Conservation (phyloP, 768 basidiomycete species). For the Symmetrospora coprosmae region DNA sequence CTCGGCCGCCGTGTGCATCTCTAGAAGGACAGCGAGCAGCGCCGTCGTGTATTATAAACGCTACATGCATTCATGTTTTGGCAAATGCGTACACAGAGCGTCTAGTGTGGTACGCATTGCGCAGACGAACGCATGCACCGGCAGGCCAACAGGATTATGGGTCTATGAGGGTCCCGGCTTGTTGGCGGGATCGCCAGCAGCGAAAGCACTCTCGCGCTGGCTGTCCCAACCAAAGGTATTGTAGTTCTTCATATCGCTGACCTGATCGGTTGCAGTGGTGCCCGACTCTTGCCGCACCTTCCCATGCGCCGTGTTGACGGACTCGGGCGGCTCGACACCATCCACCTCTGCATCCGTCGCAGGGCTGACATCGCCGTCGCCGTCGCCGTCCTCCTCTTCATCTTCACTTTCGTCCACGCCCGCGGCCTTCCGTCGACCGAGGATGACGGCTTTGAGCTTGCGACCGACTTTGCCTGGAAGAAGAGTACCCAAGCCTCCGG, state of each 20-base stretch:
- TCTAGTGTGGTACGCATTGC: too few species aligned
- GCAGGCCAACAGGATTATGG: too few species aligned
- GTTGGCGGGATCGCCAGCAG: too few species aligned
- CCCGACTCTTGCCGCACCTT: neutral
- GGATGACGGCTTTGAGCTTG: conserved; percentile 3
- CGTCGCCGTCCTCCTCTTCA: too few species aligned
- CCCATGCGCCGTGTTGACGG: neutral
- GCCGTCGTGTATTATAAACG: too few species aligned
- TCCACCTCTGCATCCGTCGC: neutral
- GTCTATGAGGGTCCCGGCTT: too few species aligned
- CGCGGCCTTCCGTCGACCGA: neutral
- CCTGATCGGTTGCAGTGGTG: neutral
- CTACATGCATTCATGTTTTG: too few species aligned
- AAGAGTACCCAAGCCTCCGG: neutral
- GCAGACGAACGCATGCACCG: too few species aligned
- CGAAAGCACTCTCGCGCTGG: neutral
- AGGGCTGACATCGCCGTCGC: too few species aligned
- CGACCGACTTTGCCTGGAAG: conserved; percentile 8
- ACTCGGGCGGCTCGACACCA: neutral
- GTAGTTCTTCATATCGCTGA: neutral
- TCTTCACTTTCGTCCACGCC: conserved; percentile 16
- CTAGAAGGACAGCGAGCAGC: too few species aligned
- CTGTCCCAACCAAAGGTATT: conserved; percentile 20
- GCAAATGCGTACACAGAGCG: too few species aligned
- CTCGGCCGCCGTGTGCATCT: too few species aligned